Evolutionary conservation across 345 rosid species (phyloP), one percentile per base, ranked within the genome.

Genomic region (Ceriops zippeliana): DNA sequence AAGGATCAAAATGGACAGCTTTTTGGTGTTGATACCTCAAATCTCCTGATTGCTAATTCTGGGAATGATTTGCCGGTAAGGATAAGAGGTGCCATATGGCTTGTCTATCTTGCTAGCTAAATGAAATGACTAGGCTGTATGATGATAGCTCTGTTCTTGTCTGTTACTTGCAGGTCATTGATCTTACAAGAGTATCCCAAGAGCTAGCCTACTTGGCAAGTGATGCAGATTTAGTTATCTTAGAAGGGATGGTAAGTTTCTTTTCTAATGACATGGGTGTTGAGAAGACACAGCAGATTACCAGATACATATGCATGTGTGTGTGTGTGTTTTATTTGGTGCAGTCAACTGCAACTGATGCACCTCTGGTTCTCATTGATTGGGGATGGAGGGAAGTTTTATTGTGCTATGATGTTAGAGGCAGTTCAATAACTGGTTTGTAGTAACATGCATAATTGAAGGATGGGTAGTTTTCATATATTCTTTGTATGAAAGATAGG

Each of bases 1-100:
- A 96, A 89, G 82, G 99, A 92, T 87, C 86, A 83, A 77, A 74
- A 86, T 38, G 98, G 98, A 67, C 77, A 80, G 69, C 82, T 90
- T 68, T 66, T 83, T 78, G 96, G 98, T 61, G 96, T 96, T 62
- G 96, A 96, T 81, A 62, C 89, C 57, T 81, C 96, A 28, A 87
- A 92, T 71, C 96, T 96, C 72, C 72, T 96, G 62, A 83, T 92
- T 70, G 91, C 93, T 71, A 96, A 88, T 79, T 96, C 99, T 71
- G 98, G 98, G 58, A 96, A 89, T 63, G 98, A 96, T 84, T 83
- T 96, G 69, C 98, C 99, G 51, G 99, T 96, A 90, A 84, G 92
- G 71, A 66, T 66, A 37, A 58, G 16, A 52, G 66, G 49, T 65
- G 17, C 42, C 60, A 58, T 42, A n/a, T 38, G 5, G 2, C 22